These are phyloP conservation scores for Neofusicoccum ribis DNA, from an alignment of 2,329 filamentous ascomycete genomes.

Conservation along the genomic window DNA sequence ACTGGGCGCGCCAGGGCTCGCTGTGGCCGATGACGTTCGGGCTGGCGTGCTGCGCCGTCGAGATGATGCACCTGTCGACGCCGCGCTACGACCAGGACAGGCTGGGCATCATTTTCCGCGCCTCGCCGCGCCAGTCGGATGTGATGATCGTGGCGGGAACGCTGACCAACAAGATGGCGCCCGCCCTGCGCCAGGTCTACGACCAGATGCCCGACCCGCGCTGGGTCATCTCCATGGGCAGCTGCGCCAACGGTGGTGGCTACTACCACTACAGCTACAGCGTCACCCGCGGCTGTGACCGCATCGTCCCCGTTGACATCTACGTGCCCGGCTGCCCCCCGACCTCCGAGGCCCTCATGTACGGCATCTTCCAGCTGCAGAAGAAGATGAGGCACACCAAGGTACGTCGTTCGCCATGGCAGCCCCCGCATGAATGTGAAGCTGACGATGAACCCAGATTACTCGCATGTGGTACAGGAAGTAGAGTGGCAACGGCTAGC, in stretches of 20 bases:
- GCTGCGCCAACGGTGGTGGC: constrained; percentile 79
- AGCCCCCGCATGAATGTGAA: background rate
- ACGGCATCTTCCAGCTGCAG: constrained; percentile 73
- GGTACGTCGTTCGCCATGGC: constrained; percentile 7
- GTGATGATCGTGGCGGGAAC: constrained; percentile 95
- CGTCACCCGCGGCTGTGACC: constrained; percentile 74
- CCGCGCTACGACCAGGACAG: constrained; percentile 92
- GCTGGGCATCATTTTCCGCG: constrained; percentile 88
- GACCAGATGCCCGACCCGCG: constrained; percentile 93
- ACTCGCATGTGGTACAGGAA: constrained; percentile 61
- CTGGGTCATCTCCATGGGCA: constrained; percentile 85
- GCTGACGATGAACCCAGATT: constrained; percentile 32
- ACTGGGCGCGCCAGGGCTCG: constrained; percentile 86
- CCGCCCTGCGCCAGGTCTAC: constrained; percentile 85
- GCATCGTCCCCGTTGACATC: constrained; percentile 79
- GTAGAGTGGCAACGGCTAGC: constrained; percentile 31
- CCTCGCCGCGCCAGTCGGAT: constrained; percentile 84
- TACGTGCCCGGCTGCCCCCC: constrained; percentile 75
- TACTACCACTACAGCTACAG: constrained; percentile 88
- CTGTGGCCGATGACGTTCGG: constrained; percentile 91
- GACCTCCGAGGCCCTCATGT: constrained; percentile 56
- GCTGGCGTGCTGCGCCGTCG: constrained; percentile 85
- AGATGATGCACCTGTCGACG: constrained; percentile 93
- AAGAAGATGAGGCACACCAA: constrained; percentile 69
- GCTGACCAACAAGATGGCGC: constrained; percentile 94